Conservation (phyloP, 768 basidiomycete species). For the Gloeopeniophorella convolvens region DNA sequence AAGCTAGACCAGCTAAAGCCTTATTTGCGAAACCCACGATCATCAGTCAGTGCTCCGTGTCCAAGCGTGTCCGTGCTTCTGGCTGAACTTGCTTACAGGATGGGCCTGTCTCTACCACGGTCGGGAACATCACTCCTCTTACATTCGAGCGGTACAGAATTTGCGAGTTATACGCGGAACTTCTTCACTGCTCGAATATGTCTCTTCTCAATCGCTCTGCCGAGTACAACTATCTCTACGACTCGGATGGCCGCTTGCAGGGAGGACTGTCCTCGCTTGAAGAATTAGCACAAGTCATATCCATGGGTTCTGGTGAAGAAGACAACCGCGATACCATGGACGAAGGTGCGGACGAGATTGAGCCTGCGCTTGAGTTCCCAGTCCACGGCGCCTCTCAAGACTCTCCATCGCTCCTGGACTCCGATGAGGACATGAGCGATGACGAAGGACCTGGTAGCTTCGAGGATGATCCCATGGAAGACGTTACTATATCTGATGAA, state of each 20-base stretch:
- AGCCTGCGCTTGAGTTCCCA: slow-evolving; percentile 63
- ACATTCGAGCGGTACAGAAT: slow-evolving; percentile 95
- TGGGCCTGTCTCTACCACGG: slow-evolving; percentile 62
- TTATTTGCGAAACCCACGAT: slow-evolving; percentile 66
- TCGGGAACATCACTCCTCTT: slow-evolving; percentile 70
- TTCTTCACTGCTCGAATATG: slow-evolving; percentile 98
- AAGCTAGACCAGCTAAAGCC: slow-evolving; percentile 62
- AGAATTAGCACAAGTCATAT: slow-evolving; percentile 79
- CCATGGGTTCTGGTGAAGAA: slow-evolving; percentile 50
- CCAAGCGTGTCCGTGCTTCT: not conserved
- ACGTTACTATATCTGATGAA: slow-evolving; percentile 72
- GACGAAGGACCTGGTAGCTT: slow-evolving; percentile 65
- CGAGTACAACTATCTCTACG: slow-evolving; percentile 67
- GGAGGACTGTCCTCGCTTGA: slow-evolving; percentile 85
- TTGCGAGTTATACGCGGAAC: slow-evolving; percentile 93
- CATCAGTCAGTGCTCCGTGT: slow-evolving; percentile 48
- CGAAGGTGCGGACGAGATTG: slow-evolving; percentile 51
- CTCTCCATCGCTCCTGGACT: slow-evolving; percentile 48
- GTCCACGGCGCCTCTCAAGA: slow-evolving; percentile 48
- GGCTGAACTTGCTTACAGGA: slow-evolving; percentile 36
- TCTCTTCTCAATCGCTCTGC: slow-evolving; percentile 79
- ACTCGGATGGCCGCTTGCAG: slow-evolving; percentile 73
- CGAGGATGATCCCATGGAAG: slow-evolving; percentile 78
- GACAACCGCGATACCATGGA: slow-evolving; percentile 52
- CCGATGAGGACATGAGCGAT: slow-evolving; percentile 73